A percentile compares a stretch with the other conserved stretches of the same genome.
phyloP scores from a whole-genome alignment of 345 rosid genomes.

The Isatis tinctoria region DNA sequence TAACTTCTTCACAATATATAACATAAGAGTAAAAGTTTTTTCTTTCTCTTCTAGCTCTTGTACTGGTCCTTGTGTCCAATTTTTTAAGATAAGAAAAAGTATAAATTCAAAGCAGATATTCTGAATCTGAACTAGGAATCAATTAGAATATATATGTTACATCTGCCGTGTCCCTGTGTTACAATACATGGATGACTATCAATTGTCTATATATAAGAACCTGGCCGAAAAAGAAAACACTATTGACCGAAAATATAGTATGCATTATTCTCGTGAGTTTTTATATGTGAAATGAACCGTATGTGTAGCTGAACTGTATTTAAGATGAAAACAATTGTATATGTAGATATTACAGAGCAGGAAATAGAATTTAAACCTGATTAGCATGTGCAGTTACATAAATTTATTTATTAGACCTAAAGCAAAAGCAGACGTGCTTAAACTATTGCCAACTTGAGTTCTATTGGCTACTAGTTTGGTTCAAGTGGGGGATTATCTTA shows the following conservation, averaged over 20 bases:
- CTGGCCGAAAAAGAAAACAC: neutral
- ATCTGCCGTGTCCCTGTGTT: neutral
- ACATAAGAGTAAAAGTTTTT: neutral
- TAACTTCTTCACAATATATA: neutral
- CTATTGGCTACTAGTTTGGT: conserved; percentile 19
- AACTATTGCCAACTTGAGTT: conserved; percentile 27
- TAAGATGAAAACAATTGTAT: neutral
- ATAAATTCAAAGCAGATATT: neutral
- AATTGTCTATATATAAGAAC: neutral
- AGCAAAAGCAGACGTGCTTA: conserved; percentile 19
- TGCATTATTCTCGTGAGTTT: neutral
- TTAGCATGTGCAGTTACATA: conserved; percentile 20
- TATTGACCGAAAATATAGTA: neutral
- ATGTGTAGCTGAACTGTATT: neutral
- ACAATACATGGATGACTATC: neutral
- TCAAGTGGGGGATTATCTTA: conserved; percentile 32
- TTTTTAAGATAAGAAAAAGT: neutral
- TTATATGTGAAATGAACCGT: neutral
- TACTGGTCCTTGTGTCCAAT: neutral
- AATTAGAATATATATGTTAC: neutral
- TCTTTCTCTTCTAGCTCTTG: neutral
- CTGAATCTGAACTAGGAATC: conserved; percentile 10
- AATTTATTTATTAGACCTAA: neutral
- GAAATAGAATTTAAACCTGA: neutral
- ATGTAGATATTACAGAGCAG: neutral